Conservation (phyloP, 805 yeast genomes). For the Wickerhamiella kazuoi region DNA sequence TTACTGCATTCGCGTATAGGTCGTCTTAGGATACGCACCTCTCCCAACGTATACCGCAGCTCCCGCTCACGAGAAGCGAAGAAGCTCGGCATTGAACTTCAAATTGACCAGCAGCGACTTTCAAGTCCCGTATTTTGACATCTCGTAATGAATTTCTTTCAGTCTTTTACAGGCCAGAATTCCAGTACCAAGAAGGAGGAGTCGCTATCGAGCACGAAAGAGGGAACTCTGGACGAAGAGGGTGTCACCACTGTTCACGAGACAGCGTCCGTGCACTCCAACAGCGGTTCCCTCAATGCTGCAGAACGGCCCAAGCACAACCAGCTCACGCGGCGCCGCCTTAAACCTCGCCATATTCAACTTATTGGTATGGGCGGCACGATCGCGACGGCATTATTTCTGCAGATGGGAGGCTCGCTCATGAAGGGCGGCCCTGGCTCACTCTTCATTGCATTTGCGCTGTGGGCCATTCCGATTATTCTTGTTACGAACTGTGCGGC, state of each 20-base stretch:
- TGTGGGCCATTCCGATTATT: conserved; percentile 57
- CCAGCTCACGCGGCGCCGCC: background rate
- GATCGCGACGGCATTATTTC: conserved; percentile 15
- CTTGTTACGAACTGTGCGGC: conserved; percentile 55
- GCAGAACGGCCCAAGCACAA: background rate
- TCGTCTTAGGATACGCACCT: no score
- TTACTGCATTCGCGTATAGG: no score
- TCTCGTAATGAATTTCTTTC: no score
- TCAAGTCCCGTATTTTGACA: no score
- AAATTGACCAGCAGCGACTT: no score
- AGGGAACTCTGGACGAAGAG: background rate
- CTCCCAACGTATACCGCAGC: no score
- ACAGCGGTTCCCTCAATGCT: background rate
- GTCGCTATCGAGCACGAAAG: background rate
- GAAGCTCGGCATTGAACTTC: no score
- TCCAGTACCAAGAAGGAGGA: background rate
- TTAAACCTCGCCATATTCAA: conserved; percentile 29
- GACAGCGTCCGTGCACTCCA: background rate
- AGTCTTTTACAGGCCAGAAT: background rate
- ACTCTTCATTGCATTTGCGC: conserved; percentile 41
- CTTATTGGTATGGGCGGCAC: conserved; percentile 17
- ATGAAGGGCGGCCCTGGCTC: conserved; percentile 54
- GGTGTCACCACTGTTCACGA: background rate
- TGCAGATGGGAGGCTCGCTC: conserved; percentile 27
- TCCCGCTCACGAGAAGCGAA: no score